Percentiles rank a stretch among this genome's conserved stretches.
These are phyloP conservation scores for Pezicula radicicola DNA, from an alignment of 2,329 filamentous ascomycete species.

Conservation along the genomic window DNA sequence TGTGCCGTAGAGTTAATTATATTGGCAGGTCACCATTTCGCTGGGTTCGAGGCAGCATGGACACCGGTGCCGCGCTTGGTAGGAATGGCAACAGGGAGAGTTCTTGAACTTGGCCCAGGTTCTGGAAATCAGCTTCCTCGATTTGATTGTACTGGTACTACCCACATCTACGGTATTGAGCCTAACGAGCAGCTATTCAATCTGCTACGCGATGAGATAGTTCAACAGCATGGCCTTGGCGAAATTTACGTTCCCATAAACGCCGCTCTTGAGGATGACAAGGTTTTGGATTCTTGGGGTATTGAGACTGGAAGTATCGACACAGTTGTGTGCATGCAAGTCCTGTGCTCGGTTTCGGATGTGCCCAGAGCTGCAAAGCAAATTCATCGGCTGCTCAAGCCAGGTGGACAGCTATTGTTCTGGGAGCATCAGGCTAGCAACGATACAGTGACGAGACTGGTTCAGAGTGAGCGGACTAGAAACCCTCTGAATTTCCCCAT, in stretches of 20 bases:
- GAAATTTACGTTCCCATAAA: slow-evolving; percentile 34
- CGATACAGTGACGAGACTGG: slow-evolving; percentile 23
- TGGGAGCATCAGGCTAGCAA: slow-evolving; percentile 36
- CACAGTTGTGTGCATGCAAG: slow-evolving; percentile 38
- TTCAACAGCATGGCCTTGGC: slow-evolving; percentile 13
- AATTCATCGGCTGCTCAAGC: slow-evolving; percentile 37
- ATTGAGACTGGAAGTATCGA: slow-evolving; percentile 32
- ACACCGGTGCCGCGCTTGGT: slow-evolving; percentile 25
- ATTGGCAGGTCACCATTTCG: too few species aligned
- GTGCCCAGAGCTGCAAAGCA: slow-evolving; percentile 20
- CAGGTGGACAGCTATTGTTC: slow-evolving; percentile 40
- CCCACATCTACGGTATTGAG: slow-evolving; percentile 35
- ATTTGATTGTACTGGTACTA: slow-evolving; percentile 28
- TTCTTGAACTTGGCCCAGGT: slow-evolving; percentile 42
- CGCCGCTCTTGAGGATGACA: slow-evolving; percentile 33
- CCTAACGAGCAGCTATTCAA: slow-evolving; percentile 30
- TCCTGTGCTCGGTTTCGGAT: slow-evolving; percentile 35
- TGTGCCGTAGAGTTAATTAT: too few species aligned
- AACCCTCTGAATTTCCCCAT: too few species aligned
- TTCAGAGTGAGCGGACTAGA: slow-evolving; percentile 19
- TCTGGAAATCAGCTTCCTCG: slow-evolving; percentile 37
- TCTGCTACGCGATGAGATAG: slow-evolving; percentile 12
- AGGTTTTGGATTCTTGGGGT: slow-evolving; percentile 30
- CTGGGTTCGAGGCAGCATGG: too few species aligned
- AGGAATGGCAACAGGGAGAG: slow-evolving; percentile 26